Evolutionary conservation across 2,329 filamentous ascomycete species (phyloP), one percentile per base, ranked within the genome.

Genomic region (Pestalotiopsis fici): DNA sequence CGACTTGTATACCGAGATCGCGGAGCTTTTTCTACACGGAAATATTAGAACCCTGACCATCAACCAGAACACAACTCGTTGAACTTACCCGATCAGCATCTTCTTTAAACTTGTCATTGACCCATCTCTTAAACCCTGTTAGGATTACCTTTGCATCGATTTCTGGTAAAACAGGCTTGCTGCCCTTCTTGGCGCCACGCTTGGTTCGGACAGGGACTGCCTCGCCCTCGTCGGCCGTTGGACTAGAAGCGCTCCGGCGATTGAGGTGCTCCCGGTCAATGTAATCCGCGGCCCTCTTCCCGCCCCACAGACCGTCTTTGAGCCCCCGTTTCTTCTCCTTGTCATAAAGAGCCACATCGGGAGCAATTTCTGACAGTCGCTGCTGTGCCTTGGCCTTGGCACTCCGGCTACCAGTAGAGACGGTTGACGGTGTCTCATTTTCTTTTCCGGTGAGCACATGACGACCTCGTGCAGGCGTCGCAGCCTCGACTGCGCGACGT

Each of bases 301-400:
- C 89, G 27, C 89, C 89, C 84, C 88, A 91, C 0, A 85, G 83
- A 3, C 77, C 83, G 62, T 83, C 80, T 70, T 86, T 88, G 69
- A 77, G 75, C 6, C 82, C 79, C 23, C 96, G 90, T 82, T 97
- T 98, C 83, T 88, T 94, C 81, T 99, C 96, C 77, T 96, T 97
- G 75, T 98, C 92, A 75, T 96, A 99, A 37, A 97, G 83, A 2
- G 91, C 91, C 74, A 98, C 94, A 75, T 99, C 96, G 0, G 91
- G 88, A 0, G 93, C 94, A 67, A 95, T 84, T 43, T 88, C 87
- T 65, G 96, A 93, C 7, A 98, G 82, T 70, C 88, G 90, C 39
- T 90, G 88, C n/a, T 91, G 82, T 13, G 96, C 96, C 75, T 92
- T 91, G 54, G 92, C 90, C 78, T 98, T 99, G 15, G 96, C 95